Conservation (phyloP, 176 grass and related monocot genomes). For the Neostapfia colusana region DNA sequence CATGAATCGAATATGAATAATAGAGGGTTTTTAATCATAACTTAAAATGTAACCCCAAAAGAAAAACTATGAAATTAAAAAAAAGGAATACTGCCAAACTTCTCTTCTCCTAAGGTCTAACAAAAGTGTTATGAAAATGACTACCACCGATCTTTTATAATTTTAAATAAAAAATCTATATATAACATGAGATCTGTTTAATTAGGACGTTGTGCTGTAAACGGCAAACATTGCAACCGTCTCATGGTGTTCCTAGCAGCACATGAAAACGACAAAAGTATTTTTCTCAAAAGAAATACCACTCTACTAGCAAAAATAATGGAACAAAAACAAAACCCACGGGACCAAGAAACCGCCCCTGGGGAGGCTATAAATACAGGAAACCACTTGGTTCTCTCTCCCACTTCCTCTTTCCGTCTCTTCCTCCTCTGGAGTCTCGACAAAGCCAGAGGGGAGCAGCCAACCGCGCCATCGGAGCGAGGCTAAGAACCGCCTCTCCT, state of each 20-base stretch:
- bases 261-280: constrained; percentile 23
- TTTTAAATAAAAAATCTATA: not conserved
- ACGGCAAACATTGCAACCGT: not conserved
- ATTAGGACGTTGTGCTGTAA: not conserved
- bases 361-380: constrained; percentile 41
- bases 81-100: no score
- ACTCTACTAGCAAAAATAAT: not conserved
- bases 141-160: no score
- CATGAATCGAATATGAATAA: no score
- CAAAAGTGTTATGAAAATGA: no score
- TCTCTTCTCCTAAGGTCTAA: no score
- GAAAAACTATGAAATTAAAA: no score
- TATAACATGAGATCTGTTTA: not conserved
- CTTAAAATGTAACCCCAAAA: no score
- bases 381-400: not conserved
- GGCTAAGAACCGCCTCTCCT: not conserved
- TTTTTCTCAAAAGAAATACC: constrained; percentile 3
- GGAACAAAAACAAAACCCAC: not conserved
- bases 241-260: constrained; percentile 1
- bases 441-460: not conserved
- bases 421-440: not conserved
- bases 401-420: constrained; percentile 1
- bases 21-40: no score
- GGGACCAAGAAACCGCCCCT: constrained; percentile 22
- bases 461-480: constrained; percentile 18